Evolutionary conservation across 768 basidiomycete species (phyloP).

Genomic region (Leccinellum luteum): DNA sequence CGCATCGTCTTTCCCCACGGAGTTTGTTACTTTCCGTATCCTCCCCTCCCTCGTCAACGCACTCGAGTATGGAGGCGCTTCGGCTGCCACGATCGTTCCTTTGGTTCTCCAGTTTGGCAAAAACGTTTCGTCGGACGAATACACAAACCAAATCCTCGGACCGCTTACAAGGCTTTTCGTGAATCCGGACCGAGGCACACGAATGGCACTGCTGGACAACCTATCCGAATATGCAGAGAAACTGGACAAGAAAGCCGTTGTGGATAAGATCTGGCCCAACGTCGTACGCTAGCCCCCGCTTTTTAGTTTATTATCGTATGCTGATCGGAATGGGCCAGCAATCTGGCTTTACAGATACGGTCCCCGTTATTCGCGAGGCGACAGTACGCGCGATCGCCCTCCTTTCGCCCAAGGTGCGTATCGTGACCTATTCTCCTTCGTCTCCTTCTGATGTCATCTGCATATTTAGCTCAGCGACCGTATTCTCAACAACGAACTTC

Average conservation of each 20-base stretch:
- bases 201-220: constrained; percentile 91
- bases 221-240: constrained; percentile 82
- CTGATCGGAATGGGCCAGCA: constrained; percentile 49
- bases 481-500: constrained; percentile 92
- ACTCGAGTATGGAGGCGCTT: constrained; percentile 74
- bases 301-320: neutral
- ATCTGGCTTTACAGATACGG: constrained; percentile 94
- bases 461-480: constrained; percentile 74
- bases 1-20: constrained; percentile 74
- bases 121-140: constrained; percentile 68
- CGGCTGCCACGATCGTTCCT: constrained; percentile 76
- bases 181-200: constrained; percentile 87
- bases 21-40: constrained; percentile 83
- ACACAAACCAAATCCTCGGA: constrained; percentile 60
- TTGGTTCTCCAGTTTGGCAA: constrained; percentile 80
- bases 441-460: constrained; percentile 1
- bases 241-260: constrained; percentile 80
- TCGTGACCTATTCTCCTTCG: neutral
- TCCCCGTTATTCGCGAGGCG: constrained; percentile 90
- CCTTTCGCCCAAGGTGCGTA: constrained; percentile 75
- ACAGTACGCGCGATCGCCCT: constrained; percentile 86
- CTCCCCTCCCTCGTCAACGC: constrained; percentile 81
- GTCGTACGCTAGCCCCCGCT: constrained; percentile 47
- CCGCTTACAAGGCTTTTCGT: constrained; percentile 84
- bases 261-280: constrained; percentile 90